Evolutionary conservation across 768 basidiomycete species (phyloP).

Genomic region (Clavulina sp.): DNA sequence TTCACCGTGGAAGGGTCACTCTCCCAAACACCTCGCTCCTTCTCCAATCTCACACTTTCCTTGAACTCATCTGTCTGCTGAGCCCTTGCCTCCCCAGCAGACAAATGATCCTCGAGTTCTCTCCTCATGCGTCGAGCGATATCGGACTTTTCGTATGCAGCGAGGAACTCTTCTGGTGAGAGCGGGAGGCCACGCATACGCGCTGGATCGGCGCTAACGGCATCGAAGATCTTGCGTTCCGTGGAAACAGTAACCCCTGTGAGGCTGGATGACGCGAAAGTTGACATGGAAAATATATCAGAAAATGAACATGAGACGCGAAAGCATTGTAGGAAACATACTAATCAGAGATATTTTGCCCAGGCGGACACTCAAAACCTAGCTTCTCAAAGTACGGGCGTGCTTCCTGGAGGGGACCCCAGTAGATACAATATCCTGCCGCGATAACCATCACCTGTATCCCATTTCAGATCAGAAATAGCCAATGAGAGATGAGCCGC

Average conservation of each 20-base stretch:
- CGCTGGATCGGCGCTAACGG: not conserved
- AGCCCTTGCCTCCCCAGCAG: no score
- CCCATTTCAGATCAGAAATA: no score
- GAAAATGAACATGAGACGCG: no score
- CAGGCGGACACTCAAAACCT: conserved; percentile 53
- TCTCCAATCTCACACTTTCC: not conserved
- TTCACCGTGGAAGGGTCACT: not conserved
- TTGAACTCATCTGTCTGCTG: not conserved
- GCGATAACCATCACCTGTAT: conserved; percentile 69
- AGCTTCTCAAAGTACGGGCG: conserved; percentile 57
- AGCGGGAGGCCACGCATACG: not conserved
- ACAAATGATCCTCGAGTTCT: no score
- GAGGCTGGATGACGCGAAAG: no score
- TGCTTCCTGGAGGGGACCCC: conserved; percentile 46
- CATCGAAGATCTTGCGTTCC: not conserved
- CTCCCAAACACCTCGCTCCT: not conserved
- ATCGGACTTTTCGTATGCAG: no score
- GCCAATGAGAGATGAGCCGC: no score
- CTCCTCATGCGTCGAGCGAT: no score
- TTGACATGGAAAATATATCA: no score
- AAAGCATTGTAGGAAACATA: no score
- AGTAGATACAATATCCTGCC: conserved; percentile 59
- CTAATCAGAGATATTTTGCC: conserved; percentile 77
- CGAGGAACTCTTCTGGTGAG: not conserved
- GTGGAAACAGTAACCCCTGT: conserved; percentile 28